These are phyloP conservation scores for Dryas drummondii DNA, from an alignment of 306 rosid species.

Conservation along the genomic window DNA sequence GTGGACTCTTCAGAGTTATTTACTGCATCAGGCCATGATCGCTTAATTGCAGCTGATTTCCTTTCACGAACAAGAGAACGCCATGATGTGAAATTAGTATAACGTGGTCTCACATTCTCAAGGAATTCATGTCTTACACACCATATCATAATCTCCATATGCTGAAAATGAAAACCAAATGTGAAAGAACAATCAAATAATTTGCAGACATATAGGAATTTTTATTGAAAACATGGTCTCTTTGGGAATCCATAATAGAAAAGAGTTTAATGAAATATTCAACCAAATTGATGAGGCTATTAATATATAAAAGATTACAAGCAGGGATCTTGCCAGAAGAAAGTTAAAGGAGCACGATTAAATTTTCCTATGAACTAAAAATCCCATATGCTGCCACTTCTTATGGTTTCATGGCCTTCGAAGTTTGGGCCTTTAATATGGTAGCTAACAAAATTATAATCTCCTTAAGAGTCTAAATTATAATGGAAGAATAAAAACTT, in stretches of 20 bases:
- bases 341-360: background rate
- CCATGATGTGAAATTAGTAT: conserved; percentile 60
- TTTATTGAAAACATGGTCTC: background rate
- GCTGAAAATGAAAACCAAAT: conserved; percentile 52
- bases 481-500: background rate
- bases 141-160: conserved; percentile 90
- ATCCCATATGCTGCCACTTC: background rate
- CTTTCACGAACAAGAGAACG: conserved; percentile 56
- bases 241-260: background rate
- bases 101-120: conserved; percentile 54
- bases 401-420: background rate
- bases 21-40: conserved; percentile 89
- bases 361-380: background rate
- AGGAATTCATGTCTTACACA: conserved; percentile 73
- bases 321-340: background rate
- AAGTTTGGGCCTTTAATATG: background rate
- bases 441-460: background rate
- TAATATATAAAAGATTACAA: background rate
- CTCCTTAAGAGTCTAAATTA: background rate
- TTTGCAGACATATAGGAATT: conserved; percentile 1
- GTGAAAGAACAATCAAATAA: background rate
- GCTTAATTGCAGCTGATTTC: conserved; percentile 75
- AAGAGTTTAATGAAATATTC: background rate
- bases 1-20: conserved; percentile 57
- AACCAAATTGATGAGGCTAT: background rate